Conservation (phyloP, 352 stramenopile species). For the Globisporangium perplexum region DNA sequence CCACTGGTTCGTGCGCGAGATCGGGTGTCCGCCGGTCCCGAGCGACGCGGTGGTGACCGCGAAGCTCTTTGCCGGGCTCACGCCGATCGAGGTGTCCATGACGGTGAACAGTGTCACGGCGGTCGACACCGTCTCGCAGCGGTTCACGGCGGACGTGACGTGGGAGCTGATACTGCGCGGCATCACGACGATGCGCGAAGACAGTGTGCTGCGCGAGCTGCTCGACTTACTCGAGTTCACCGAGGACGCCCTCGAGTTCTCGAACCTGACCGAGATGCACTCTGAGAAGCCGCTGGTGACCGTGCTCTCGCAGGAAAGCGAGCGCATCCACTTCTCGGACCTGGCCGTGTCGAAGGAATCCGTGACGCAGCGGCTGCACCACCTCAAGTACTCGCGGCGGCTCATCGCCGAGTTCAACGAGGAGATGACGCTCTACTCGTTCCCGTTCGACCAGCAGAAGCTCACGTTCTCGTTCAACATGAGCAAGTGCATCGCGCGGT, state of each 20-base stretch:
- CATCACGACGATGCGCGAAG: slow-evolving; percentile 26
- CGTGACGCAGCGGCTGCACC: slow-evolving; percentile 1
- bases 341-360: too few relatives aligned
- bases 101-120: slow-evolving; percentile 20
- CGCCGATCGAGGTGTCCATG: slow-evolving; percentile 16
- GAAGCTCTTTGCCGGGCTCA: slow-evolving; percentile 19
- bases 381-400: slow-evolving; percentile 21
- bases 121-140: slow-evolving; percentile 24
- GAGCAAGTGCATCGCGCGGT: slow-evolving; percentile 11
- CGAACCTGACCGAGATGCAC: slow-evolving; percentile 19
- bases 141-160: slow-evolving; percentile 24
- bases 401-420: slow-evolving; percentile 25
- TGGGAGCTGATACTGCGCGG: slow-evolving; percentile 22
- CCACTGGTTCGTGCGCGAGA: slow-evolving; percentile 49
- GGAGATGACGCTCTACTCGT: slow-evolving; percentile 30
- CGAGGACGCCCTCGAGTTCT: slow-evolving; percentile 23
- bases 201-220: slow-evolving; percentile 22
- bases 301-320: not conserved
- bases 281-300: slow-evolving; percentile 7
- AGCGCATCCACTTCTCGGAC: slow-evolving; percentile 1
- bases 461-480: slow-evolving; percentile 27
- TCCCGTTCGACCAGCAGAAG: slow-evolving; percentile 38
- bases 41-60: slow-evolving; percentile 1
- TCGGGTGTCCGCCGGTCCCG: slow-evolving; percentile 19
- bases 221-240: slow-evolving; percentile 27